Evolutionary conservation across 2,329 filamentous ascomycete species (phyloP).

Genomic region (Neonectria sp.): DNA sequence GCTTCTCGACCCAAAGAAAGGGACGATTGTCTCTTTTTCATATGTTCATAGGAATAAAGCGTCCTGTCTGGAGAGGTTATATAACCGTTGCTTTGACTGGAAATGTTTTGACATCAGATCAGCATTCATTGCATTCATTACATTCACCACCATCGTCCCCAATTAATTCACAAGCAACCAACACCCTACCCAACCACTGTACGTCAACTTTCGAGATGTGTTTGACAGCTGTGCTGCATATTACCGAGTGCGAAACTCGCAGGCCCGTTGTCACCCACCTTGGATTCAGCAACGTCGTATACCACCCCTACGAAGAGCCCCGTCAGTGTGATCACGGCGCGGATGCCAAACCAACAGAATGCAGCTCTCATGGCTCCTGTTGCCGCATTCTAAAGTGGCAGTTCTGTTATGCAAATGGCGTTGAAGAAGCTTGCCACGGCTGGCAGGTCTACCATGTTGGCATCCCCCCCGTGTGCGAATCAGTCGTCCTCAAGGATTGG

Average conservation of each 20-base stretch:
- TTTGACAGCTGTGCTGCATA: background rate
- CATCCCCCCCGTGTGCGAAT: background rate
- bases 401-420: background rate
- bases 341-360: background rate
- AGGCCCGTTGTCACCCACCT: background rate
- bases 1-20: background rate
- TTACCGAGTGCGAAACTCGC: conserved; percentile 15
- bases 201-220: conserved; percentile 9
- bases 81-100: background rate
- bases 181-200: background rate
- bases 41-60: background rate
- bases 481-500: no score
- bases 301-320: conserved; percentile 18
- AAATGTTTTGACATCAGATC: no score
- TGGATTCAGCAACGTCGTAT: background rate
- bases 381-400: background rate
- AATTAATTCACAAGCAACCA: background rate
- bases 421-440: background rate
- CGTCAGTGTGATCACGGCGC: background rate
- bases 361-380: conserved; percentile 2
- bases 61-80: background rate
- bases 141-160: background rate
- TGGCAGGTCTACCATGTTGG: conserved; percentile 4
- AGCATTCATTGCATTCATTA: no score
- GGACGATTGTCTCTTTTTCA: background rate